Evolutionary conservation across 805 yeast genomes (phyloP).

Genomic region (Hermanozyma aechmeae): DNA sequence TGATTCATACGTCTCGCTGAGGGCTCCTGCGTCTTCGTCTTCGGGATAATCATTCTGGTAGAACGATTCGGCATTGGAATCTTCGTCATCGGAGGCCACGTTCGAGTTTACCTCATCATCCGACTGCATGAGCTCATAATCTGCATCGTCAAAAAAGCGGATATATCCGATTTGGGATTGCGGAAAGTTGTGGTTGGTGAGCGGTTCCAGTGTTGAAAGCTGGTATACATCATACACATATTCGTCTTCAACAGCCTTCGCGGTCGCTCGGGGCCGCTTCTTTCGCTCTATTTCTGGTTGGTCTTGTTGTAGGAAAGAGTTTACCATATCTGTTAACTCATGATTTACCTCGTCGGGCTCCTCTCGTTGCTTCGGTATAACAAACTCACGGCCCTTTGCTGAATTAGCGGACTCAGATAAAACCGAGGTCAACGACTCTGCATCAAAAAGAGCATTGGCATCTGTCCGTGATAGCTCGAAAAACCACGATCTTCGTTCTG

Average conservation of each 20-base stretch:
- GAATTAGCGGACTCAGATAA: conserved; percentile 14
- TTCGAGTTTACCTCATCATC: conserved; percentile 28
- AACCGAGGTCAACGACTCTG: conserved; percentile 15
- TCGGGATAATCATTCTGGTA: conserved; percentile 93
- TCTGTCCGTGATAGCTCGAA: too few relatives aligned
- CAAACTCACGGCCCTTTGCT: conserved; percentile 16
- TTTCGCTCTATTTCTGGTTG: conserved; percentile 7
- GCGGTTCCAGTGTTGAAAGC: conserved; percentile 18
- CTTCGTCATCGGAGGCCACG: conserved; percentile 60
- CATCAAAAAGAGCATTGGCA: conserved; percentile 15
- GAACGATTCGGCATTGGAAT: conserved; percentile 85
- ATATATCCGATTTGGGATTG: conserved; percentile 44
- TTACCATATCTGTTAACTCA: conserved; percentile 69
- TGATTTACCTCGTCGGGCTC: conserved; percentile 36
- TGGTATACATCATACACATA: conserved; percentile 87
- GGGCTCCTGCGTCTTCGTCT: conserved; percentile 60
- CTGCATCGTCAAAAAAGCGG: conserved; percentile 47
- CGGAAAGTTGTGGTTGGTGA: conserved; percentile 40
- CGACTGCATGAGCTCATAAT: conserved; percentile 25
- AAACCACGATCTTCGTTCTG: too few relatives aligned
- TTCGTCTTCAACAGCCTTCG: conserved; percentile 30
- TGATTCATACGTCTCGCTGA: conserved; percentile 9
- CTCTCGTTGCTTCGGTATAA: conserved; percentile 23
- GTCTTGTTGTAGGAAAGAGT: conserved; percentile 35
- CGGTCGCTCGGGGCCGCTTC: conserved; percentile 2